Evolutionary conservation across 257 asterid species (phyloP).

Genomic region (Gardenia jasminoides): DNA sequence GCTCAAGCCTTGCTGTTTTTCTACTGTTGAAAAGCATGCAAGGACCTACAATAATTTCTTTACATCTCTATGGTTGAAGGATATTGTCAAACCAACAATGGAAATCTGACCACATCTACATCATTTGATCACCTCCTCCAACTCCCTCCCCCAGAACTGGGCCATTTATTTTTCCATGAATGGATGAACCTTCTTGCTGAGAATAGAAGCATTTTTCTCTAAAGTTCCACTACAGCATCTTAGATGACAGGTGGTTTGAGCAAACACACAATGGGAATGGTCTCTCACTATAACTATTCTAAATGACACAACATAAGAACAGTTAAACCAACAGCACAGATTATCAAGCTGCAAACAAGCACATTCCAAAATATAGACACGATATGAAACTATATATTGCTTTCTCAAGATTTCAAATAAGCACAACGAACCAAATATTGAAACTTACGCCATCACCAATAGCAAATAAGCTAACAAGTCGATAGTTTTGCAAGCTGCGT

Average conservation of each 20-base stretch:
- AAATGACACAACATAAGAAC: not conserved
- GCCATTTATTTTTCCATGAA: not conserved
- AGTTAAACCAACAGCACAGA: not conserved
- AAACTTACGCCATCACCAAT: constrained; percentile 96
- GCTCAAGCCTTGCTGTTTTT: not conserved
- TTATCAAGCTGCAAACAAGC: not conserved
- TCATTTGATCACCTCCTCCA: not conserved
- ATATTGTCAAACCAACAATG: not conserved
- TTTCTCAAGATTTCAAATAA: not conserved
- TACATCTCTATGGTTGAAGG: not conserved
- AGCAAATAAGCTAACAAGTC: constrained; percentile 72
- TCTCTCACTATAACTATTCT: not conserved
- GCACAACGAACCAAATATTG: not conserved
- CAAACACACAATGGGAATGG: not conserved
- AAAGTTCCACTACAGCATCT: not conserved
- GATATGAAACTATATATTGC: not conserved
- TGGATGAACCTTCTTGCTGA: not conserved
- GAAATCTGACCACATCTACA: not conserved
- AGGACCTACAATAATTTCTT: not conserved
- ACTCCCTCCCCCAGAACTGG: not conserved
- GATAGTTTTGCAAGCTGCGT: constrained; percentile 76
- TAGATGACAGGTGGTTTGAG: not conserved
- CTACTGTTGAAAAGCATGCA: not conserved
- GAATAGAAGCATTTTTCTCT: not conserved
- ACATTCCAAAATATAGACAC: not conserved